phyloP scores from a whole-genome alignment of 2,329 filamentous ascomycete genomes.

The Aspergillus floridensis region DNA sequence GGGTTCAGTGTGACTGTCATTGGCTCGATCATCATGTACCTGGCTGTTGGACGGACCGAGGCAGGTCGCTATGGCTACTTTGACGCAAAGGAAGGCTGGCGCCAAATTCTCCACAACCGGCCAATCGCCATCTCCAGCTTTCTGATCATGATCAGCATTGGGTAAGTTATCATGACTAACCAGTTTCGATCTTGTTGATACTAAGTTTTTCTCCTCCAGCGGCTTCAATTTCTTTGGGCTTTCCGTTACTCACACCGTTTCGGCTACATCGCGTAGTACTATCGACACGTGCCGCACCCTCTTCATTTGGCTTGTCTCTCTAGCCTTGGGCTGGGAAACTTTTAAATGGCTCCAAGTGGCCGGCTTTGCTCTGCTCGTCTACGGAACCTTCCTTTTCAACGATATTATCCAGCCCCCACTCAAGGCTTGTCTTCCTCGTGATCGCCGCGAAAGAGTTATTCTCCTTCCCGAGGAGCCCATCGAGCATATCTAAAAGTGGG shows the following conservation, averaged over 20 bases:
- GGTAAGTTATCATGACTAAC: constrained; percentile 56
- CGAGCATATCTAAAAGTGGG: constrained; percentile 56
- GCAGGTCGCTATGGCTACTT: constrained; percentile 79
- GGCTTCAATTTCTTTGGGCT: constrained; percentile 99
- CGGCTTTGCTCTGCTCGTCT: constrained; percentile 86
- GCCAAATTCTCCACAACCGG: constrained; percentile 70
- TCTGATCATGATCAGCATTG: constrained; percentile 96
- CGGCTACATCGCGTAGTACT: constrained; percentile 87
- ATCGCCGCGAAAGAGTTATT: constrained; percentile 51
- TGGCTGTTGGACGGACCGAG: constrained; percentile 70
- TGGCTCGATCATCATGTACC: constrained; percentile 76
- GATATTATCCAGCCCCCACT: constrained; percentile 84
- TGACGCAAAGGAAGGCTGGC: constrained; percentile 81
- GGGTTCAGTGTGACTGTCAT: constrained; percentile 77
- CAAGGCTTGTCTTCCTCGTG: constrained; percentile 59
- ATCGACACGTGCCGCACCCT: constrained; percentile 97
- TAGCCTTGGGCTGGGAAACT: constrained; percentile 90
- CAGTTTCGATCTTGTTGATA: constrained; percentile 6
- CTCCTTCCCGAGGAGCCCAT: constrained; percentile 80
- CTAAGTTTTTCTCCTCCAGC: constrained; percentile 45
- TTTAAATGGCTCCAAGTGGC: constrained; percentile 96
- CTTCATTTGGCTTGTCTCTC: constrained; percentile 91
- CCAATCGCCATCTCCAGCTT: constrained; percentile 74
- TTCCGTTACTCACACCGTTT: constrained; percentile 84
- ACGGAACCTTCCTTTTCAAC: constrained; percentile 96